phyloP scores from a whole-genome alignment of 345 rosid species.

The Salix viminalis region DNA sequence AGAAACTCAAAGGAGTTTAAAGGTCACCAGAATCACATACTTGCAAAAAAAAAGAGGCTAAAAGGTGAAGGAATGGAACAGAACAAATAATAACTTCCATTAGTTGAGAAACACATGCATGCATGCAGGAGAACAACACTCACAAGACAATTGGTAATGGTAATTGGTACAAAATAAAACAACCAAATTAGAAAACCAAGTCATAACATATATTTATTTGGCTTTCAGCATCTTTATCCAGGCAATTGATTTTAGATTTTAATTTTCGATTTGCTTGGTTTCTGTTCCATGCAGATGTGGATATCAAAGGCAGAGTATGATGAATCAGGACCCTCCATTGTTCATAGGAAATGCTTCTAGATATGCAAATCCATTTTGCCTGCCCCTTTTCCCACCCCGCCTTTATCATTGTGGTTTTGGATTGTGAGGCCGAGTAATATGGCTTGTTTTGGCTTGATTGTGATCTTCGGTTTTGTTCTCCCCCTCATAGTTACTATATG shows the following conservation, averaged over 20 bases:
- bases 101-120: neutral
- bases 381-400: neutral
- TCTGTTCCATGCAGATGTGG: neutral
- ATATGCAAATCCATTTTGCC: neutral
- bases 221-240: neutral
- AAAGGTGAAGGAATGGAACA: neutral
- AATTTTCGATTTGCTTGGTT: neutral
- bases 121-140: neutral
- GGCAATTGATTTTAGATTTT: neutral
- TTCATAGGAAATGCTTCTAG: neutral
- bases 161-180: neutral
- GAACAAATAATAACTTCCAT: neutral
- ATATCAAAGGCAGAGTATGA: neutral
- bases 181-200: neutral
- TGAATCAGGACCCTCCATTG: neutral
- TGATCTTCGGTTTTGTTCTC: neutral
- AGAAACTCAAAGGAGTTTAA: neutral
- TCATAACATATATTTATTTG: neutral
- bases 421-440: neutral
- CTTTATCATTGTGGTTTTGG: neutral
- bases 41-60: neutral
- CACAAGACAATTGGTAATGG: neutral
- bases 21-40: neutral
- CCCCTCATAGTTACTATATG: neutral
- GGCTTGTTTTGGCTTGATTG: neutral